Conservation (phyloP, 2,329 filamentous ascomycete genomes). For the Sporothrix humicola region DNA sequence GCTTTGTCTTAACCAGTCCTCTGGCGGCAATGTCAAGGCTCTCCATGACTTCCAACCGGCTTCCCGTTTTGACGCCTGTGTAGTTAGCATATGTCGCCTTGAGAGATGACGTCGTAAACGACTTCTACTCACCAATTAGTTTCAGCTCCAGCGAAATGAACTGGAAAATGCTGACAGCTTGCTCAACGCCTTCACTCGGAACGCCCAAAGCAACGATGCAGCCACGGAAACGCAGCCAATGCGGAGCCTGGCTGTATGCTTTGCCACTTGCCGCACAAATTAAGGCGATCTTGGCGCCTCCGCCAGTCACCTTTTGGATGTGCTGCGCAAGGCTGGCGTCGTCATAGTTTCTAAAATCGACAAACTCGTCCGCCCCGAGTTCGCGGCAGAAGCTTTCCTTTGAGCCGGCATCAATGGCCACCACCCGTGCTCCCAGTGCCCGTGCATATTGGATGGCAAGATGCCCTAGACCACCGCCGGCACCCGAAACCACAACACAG, state of each 20-base stretch:
- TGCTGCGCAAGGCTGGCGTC: background rate
- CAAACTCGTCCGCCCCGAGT: conserved; percentile 37
- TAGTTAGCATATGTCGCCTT: background rate
- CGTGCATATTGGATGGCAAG: conserved; percentile 37
- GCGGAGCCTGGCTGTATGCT: background rate
- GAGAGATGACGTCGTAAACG: no score
- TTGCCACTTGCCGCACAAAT: conserved; percentile 2
- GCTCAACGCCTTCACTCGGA: background rate
- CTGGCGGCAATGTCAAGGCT: background rate
- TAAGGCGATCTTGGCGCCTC: background rate
- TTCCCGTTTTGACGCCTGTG: conserved; percentile 15
- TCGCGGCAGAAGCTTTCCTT: conserved; percentile 34
- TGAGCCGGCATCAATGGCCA: conserved; percentile 35
- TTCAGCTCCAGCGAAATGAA: conserved; percentile 3
- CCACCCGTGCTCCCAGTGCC: conserved; percentile 36
- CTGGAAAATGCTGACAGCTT: conserved; percentile 4
- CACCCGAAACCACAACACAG: conserved; percentile 35
- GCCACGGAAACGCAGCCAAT: background rate
- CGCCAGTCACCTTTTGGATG: background rate
- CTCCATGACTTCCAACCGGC: conserved; percentile 10
- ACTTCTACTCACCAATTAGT: background rate
- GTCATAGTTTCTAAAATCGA: conserved; percentile 60
- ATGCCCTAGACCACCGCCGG: conserved; percentile 47
- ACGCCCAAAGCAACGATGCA: conserved; percentile 6
- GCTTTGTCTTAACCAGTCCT: conserved; percentile 3